Evolutionary conservation across 768 basidiomycete species (phyloP), one percentile per base, ranked within the genome.

Genomic region (Serendipita sp.): DNA sequence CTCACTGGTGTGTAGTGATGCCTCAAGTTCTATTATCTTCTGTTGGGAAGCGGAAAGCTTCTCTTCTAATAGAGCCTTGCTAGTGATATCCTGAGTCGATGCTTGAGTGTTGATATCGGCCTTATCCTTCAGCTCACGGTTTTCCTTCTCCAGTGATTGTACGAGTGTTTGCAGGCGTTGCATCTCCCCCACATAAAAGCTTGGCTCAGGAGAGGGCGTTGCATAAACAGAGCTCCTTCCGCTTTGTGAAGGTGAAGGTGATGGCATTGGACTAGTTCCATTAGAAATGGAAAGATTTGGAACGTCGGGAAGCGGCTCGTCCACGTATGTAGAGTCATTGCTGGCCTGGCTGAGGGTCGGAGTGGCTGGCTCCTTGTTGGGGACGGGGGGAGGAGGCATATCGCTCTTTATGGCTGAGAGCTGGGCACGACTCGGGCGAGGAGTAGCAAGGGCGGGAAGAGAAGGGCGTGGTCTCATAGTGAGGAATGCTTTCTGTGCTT

Each of bases 311-410:
- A 51, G 24, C 3, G 62, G 64, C 11, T 68, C 68, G 45, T 69
- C 68, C 8, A 68, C 67, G 11, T 28, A 60, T 18, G 48, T 18
- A 24, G 66, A 65, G 44, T 69, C 68, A n/a, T 65, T 66, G 45
- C 67, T 69, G 18, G 68, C 64, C 48, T 65, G 45, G 53, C 67
- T 69, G 34, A 64, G 48, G 7, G 68, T 68, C 0, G 68, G 68
- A 24, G 68, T 69, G 13, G 66, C 67, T 37, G 70, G 66, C 3
- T 72, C 71, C 64, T 70, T 70, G 16, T 71, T 73, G 4, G 88
- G 88, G 11, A 86, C 87, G 0, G 84, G 76, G 16, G 88, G 88
- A 2, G 88, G 89, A 2, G 88, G 89, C 89, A 91, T 89, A 4
- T 68, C 68, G 18, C 62, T 68, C 63, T 53, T 66, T 5, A 37